Evolutionary conservation across 805 yeast genomes (phyloP), one percentile per base, ranked within the genome.

Genomic region (Dipodascopsis tothii): DNA sequence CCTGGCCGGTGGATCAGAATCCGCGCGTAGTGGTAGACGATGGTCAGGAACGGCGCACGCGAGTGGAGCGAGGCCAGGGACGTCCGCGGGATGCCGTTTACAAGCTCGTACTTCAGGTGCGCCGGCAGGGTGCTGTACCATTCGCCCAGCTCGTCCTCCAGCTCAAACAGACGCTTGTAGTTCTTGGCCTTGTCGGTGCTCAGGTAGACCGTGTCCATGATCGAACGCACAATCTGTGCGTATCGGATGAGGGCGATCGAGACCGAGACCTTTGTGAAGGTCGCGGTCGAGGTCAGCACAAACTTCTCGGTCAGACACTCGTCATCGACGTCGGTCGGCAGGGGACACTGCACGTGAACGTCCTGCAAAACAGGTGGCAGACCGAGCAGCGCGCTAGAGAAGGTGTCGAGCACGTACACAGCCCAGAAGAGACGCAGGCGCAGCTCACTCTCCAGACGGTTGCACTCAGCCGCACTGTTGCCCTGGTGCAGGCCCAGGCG

Each of bases 391-490:
- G 84, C 71, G 2, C 90, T 77, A 21, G 84, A 69, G 57, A 84
- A 84, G 2, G 78, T 72, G 60, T 87, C 96, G 51, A 87, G 68
- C 22, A 79, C 71, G 61, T 84, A 86, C 35, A 80, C 74, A 50
- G 85, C 78, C 96, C 96, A 87, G 55, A 87, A 87, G 33, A 84
- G 63, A 28, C 84, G 74, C 59, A 94, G 74, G 50, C 95, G 71
- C 58, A 84, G 85, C 50, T 88, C 87, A 62, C 82, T 92, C 66
- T 81, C 88, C 47, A 77, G 70, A 3, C 84, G 87, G 0, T 88
- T 78, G 3, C 46, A 30, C 17, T 45, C 44, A 40, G 52, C 51
- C 23, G 47, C 41, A 27, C 51, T 46, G 6, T 94, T 95, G 61
- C 94, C 82, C 54, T 94, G 71, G 60, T 86, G 94, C 36, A 87